Conservation (phyloP, 306 rosid species). For the Oxytropis ochrocephala region DNA sequence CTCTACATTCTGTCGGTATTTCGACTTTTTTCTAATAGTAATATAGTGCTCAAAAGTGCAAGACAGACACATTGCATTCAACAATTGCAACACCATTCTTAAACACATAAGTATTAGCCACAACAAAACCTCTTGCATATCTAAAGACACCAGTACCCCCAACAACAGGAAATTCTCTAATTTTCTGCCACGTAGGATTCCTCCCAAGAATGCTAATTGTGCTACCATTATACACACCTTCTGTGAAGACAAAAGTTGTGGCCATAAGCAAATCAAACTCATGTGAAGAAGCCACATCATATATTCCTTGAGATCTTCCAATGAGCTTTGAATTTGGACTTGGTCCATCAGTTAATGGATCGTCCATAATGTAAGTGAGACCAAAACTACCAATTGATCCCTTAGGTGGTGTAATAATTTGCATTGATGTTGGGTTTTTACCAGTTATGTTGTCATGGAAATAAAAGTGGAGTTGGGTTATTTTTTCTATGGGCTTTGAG, state of each 20-base stretch:
- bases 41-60: background rate
- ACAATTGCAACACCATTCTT: slow-evolving; percentile 15
- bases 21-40: no score
- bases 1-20: no score
- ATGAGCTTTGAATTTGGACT: slow-evolving; percentile 16
- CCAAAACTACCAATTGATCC: slow-evolving; percentile 15
- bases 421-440: slow-evolving; percentile 24
- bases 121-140: slow-evolving; percentile 31
- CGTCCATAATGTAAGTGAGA: slow-evolving; percentile 16
- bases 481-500: slow-evolving; percentile 21
- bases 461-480: slow-evolving; percentile 39
- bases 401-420: slow-evolving; percentile 2
- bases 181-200: background rate
- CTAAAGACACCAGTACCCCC: slow-evolving; percentile 36
- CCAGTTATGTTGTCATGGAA: slow-evolving; percentile 37
- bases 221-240: slow-evolving; percentile 28
- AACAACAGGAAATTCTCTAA: slow-evolving; percentile 36
- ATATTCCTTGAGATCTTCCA: slow-evolving; percentile 35
- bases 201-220: slow-evolving; percentile 32
- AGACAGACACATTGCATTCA: slow-evolving; percentile 29
- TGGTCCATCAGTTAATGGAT: slow-evolving; percentile 27
- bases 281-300: slow-evolving; percentile 22
- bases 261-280: slow-evolving; percentile 27
- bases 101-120: slow-evolving; percentile 20
- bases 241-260: slow-evolving; percentile 25